Conservation (phyloP, 1,284 basidiomycete species). For the Coniophora puteana region DNA sequence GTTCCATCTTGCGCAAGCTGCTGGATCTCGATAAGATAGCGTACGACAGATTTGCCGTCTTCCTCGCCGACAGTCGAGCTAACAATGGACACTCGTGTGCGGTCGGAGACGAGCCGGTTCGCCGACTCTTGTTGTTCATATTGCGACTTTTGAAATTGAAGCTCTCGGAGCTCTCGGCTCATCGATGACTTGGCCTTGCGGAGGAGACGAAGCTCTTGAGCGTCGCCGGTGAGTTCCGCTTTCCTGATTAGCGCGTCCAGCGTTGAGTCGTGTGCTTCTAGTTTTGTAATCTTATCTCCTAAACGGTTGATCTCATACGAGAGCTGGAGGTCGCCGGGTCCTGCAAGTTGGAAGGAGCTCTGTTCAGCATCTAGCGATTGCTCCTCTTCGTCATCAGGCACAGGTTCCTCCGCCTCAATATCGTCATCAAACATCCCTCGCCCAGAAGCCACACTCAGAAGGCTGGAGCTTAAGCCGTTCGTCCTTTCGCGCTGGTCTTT, state of each 20-base stretch:
- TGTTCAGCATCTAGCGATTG: constrained; percentile 42
- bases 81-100: constrained; percentile 77
- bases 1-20: constrained; percentile 77
- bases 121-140: constrained; percentile 89
- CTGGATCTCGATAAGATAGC: constrained; percentile 91
- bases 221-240: constrained; percentile 90
- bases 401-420: constrained; percentile 31
- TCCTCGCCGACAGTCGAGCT: constrained; percentile 76
- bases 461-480: constrained; percentile 8
- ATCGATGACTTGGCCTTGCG: constrained; percentile 79
- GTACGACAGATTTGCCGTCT: constrained; percentile 83
- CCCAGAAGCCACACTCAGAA: constrained; percentile 15
- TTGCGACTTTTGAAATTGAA: constrained; percentile 86
- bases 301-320: constrained; percentile 80
- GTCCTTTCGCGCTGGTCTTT: constrained; percentile 10
- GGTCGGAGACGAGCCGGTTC: constrained; percentile 76
- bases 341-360: constrained; percentile 65
- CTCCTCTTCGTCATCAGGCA: constrained; percentile 38
- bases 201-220: constrained; percentile 80
- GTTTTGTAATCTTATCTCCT: constrained; percentile 67
- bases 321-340: constrained; percentile 84
- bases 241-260: constrained; percentile 87
- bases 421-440: constrained; percentile 36
- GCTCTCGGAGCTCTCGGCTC: constrained; percentile 77
- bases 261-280: constrained; percentile 79